These are phyloP conservation scores for Penicillium sp. DNA, from an alignment of 2,329 filamentous ascomycete species.

Conservation along the genomic window DNA sequence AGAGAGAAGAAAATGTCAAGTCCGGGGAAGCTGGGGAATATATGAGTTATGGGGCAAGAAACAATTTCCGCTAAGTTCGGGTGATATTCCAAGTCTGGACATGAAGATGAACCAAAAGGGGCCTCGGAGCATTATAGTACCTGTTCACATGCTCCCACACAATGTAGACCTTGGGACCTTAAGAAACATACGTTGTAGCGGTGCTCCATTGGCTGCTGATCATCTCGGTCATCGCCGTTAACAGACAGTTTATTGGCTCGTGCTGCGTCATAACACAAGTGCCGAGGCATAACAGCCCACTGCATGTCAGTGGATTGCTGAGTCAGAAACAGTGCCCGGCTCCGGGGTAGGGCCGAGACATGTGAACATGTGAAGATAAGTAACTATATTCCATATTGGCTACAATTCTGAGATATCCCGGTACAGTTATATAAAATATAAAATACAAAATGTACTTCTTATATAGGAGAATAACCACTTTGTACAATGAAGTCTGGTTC, in stretches of 20 bases:
- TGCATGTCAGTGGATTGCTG: not conserved
- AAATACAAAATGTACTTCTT: not conserved
- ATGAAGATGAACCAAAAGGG: slow-evolving; percentile 8
- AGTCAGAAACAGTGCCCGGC: not conserved
- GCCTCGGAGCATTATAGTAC: slow-evolving; percentile 19
- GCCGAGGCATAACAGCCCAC: slow-evolving; percentile 18
- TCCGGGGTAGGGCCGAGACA: not conserved
- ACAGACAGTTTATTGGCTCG: slow-evolving; percentile 15
- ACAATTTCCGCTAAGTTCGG: slow-evolving; percentile 9
- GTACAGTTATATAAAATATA: not conserved
- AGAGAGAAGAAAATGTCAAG: slow-evolving; percentile 12
- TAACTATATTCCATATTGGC: not conserved
- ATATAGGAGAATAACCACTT: not conserved
- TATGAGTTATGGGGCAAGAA: slow-evolving; percentile 15
- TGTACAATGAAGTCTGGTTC: not conserved
- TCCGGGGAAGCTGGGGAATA: slow-evolving; percentile 27
- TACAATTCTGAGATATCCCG: not conserved
- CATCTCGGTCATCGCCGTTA: slow-evolving; percentile 19
- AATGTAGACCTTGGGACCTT: slow-evolving; percentile 3
- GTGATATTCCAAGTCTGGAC: slow-evolving; percentile 7
- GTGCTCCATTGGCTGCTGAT: slow-evolving; percentile 20
- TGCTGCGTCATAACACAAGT: slow-evolving; percentile 18
- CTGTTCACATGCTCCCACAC: slow-evolving; percentile 8
- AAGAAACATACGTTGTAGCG: not conserved
- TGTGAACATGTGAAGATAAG: slow-evolving; percentile 13